Conservation (phyloP, 139 green algal species). For the Chlamydomonas sphaeroides region DNA sequence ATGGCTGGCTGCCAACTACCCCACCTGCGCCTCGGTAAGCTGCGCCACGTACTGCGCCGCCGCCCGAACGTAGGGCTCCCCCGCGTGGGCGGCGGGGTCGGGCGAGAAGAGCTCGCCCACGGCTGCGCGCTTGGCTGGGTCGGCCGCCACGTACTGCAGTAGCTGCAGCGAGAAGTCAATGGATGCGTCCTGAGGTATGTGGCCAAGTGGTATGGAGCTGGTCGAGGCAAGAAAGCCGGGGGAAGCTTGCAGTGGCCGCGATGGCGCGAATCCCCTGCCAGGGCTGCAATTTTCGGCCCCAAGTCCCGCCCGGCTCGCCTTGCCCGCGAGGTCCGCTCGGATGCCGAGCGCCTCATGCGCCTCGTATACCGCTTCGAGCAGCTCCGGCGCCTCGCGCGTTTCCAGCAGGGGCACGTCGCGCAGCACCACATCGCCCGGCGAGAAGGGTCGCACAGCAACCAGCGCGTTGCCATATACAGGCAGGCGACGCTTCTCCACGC, state of each 20-base stretch:
- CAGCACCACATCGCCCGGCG: not conserved
- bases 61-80: constrained; percentile 11
- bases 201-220: too few species aligned
- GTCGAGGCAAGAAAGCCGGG: too few species aligned
- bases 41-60: constrained; percentile 14
- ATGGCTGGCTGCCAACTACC: too few species aligned
- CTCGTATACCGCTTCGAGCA: constrained; percentile 2
- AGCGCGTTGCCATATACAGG: constrained; percentile 27
- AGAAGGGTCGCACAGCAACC: not conserved
- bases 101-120: constrained; percentile 4
- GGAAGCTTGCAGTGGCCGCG: too few species aligned
- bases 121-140: not conserved
- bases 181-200: constrained; percentile 2
- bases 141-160: not conserved
- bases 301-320: too few species aligned
- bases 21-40: not conserved
- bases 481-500: too few species aligned
- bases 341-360: constrained; percentile 6
- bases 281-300: too few species aligned
- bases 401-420: not conserved
- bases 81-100: not conserved
- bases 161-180: constrained; percentile 24
- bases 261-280: too few species aligned
- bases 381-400: not conserved
- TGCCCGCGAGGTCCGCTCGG: constrained; percentile 23